Percentiles rank a stretch among this genome's conserved stretches.
phyloP scores from a whole-genome alignment of 306 rosid genomes.

The Quercus bicolor region DNA sequence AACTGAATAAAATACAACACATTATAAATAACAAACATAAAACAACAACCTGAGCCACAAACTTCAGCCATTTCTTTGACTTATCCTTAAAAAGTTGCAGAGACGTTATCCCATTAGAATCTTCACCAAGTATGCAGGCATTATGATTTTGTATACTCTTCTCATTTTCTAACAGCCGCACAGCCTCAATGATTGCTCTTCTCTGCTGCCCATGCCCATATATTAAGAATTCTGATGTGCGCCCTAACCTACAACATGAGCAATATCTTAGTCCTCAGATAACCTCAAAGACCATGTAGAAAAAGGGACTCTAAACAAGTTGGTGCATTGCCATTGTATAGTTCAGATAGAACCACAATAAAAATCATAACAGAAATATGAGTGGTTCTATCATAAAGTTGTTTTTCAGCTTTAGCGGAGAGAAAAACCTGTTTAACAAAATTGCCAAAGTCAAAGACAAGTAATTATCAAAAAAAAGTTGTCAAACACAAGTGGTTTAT shows the following conservation, averaged over 20 bases:
- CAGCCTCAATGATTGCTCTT: slow-evolving; percentile 84
- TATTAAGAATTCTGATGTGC: slow-evolving; percentile 80
- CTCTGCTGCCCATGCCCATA: slow-evolving; percentile 94
- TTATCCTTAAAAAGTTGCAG: slow-evolving; percentile 70
- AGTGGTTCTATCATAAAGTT: no score
- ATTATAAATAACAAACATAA: neutral
- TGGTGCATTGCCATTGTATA: neutral
- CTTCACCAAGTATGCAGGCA: slow-evolving; percentile 39
- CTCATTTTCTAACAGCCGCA: slow-evolving; percentile 58
- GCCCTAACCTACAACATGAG: slow-evolving; percentile 59
- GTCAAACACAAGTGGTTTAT: no score
- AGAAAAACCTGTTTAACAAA: no score
- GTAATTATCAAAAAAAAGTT: no score
- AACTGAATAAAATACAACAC: neutral
- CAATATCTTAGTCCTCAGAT: slow-evolving; percentile 5
- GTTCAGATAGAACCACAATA: neutral
- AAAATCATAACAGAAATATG: neutral
- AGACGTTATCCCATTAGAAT: slow-evolving; percentile 27
- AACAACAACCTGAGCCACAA: slow-evolving; percentile 74
- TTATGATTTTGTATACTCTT: slow-evolving; percentile 34
- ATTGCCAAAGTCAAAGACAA: no score
- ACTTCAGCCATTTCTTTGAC: slow-evolving; percentile 90
- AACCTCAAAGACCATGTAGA: neutral
- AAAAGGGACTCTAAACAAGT: neutral
- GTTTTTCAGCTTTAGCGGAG: no score